These are phyloP conservation scores for Dothideomycetes sp. DNA, from an alignment of 2,329 filamentous ascomycete species.

Conservation along the genomic window DNA sequence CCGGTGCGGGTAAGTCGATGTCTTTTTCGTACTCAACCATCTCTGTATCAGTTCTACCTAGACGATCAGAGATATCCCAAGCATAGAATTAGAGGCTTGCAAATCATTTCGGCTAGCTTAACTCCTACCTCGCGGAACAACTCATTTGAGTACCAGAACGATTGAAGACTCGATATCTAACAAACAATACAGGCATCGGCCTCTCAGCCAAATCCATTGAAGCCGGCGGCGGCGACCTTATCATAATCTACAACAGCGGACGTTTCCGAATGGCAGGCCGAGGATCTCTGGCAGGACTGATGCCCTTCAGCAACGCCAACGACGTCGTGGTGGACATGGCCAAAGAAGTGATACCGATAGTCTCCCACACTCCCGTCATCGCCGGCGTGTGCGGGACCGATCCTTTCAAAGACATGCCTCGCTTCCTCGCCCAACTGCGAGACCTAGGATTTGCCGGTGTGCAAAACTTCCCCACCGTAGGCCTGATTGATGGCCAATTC, in stretches of 20 bases:
- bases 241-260: constrained; percentile 65
- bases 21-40: neutral
- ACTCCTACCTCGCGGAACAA: too few species aligned
- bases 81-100: too few species aligned
- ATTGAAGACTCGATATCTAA: too few species aligned
- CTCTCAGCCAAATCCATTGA: constrained; percentile 64
- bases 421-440: constrained; percentile 52
- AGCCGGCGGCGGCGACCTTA: constrained; percentile 57
- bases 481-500: constrained; percentile 60
- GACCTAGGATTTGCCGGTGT: constrained; percentile 58
- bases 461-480: constrained; percentile 67
- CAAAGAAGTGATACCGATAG: constrained; percentile 56
- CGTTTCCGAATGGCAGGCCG: constrained; percentile 64
- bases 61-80: too few species aligned
- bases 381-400: constrained; percentile 65
- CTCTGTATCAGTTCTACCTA: neutral
- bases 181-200: constrained; percentile 59
- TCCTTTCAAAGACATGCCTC: constrained; percentile 54
- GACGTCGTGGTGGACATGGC: constrained; percentile 63
- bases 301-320: constrained; percentile 65
- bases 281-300: constrained; percentile 58
- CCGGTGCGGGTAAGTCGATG: constrained; percentile 45
- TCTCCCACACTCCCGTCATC: constrained; percentile 55
- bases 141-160: too few species aligned
- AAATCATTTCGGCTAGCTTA: too few species aligned